Conservation (phyloP, 1,284 basidiomycete genomes). For the Takashimella tepidaria region DNA sequence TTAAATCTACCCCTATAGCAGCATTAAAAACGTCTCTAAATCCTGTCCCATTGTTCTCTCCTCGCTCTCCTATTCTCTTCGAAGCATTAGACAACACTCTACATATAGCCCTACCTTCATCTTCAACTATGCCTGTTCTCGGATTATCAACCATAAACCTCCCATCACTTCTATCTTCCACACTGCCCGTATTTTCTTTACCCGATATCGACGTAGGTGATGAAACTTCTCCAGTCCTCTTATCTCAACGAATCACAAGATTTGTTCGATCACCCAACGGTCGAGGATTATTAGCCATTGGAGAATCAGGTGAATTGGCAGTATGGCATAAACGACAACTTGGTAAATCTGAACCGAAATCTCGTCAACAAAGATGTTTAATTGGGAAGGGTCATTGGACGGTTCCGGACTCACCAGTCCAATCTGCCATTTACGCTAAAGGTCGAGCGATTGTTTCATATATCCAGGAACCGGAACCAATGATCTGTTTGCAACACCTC, state of each 20-base stretch:
- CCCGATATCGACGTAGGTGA: conserved; percentile 5
- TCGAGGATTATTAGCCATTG: conserved; percentile 37
- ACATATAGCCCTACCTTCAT: not conserved
- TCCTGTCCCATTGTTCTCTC: not conserved
- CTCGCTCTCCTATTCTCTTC: not conserved
- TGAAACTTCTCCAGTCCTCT: conserved; percentile 21
- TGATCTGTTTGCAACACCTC: conserved; percentile 38
- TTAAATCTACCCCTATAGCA: conserved; percentile 68
- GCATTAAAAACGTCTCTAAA: conserved; percentile 35
- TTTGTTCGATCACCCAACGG: conserved; percentile 48
- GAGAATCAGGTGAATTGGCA: conserved; percentile 33
- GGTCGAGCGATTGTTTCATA: conserved; percentile 43
- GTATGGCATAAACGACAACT: conserved; percentile 40
- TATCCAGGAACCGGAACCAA: conserved; percentile 10
- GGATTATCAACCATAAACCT: not conserved
- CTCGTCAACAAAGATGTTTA: conserved; percentile 13
- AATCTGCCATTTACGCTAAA: conserved; percentile 41
- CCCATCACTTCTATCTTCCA: conserved; percentile 18
- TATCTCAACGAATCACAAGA: conserved; percentile 24
- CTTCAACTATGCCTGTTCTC: not conserved
- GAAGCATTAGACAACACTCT: not conserved
- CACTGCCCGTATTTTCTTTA: conserved; percentile 7
- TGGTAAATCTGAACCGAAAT: conserved; percentile 20
- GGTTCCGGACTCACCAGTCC: conserved; percentile 8
- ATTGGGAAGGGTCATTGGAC: conserved; percentile 41